Percentiles rank a stretch among this genome's conserved stretches.
Evolutionary conservation across 352 stramenopile species (phyloP).

Genomic region (Plasmopara halstedii): DNA sequence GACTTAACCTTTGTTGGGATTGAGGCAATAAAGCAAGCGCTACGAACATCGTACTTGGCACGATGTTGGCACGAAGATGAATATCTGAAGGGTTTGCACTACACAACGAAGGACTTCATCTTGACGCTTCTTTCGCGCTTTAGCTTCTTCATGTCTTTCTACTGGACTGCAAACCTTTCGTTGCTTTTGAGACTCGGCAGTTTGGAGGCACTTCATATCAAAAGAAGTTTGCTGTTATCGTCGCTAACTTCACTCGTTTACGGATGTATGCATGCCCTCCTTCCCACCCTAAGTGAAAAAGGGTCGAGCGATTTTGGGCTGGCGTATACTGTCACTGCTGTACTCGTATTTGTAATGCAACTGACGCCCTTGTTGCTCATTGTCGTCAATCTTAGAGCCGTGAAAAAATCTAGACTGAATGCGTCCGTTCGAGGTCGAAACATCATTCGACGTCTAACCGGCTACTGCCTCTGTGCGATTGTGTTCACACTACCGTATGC

Average conservation of each 20-base stretch:
- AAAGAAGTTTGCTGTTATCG: constrained; percentile 41
- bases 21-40: constrained; percentile 41
- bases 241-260: constrained; percentile 40
- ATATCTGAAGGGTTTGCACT: background rate
- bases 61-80: constrained; percentile 18
- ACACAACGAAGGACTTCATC: constrained; percentile 13
- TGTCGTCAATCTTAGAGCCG: constrained; percentile 38
- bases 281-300: constrained; percentile 17
- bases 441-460: constrained; percentile 43
- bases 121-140: constrained; percentile 44
- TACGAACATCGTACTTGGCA: constrained; percentile 37
- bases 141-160: constrained; percentile 71
- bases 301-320: constrained; percentile 1
- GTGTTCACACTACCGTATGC: constrained; percentile 48
- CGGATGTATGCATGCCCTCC: constrained; percentile 40
- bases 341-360: constrained; percentile 41
- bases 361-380: constrained; percentile 34
- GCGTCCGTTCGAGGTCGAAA: constrained; percentile 46
- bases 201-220: constrained; percentile 43
- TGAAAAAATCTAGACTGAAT: constrained; percentile 41
- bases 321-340: constrained; percentile 39
- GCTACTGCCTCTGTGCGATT: constrained; percentile 45
- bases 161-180: constrained; percentile 63
- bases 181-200: constrained; percentile 57
- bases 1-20: constrained; percentile 44